Base-by-base conservation (phyloP, 768 basidiomycete genomes). In the Suillus alpinus region DNA sequence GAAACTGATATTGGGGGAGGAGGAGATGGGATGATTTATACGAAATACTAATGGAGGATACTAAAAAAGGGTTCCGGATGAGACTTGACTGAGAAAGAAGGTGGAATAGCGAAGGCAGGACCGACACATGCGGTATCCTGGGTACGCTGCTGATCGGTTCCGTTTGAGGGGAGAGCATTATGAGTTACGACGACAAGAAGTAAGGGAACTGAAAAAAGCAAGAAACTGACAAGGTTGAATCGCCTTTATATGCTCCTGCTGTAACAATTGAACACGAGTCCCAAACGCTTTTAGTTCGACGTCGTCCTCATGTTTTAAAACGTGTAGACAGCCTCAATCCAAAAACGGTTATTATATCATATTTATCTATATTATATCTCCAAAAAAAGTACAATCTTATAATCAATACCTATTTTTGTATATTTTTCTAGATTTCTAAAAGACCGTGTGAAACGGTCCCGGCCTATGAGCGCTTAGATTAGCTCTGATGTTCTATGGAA, bases 41-140 rank as follows among this genome's bases (percentile, higher is more conserved):
- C 50, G 58, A 63, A 65, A 65, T 60, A 63, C 55, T 59, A 46
- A 62, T 39, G 65, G 56, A 64, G 26, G 63, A 62, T 70, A 61
- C 73, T 65, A 71, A 72, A 75, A 65, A 71, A 68, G 75, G 72
- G 76, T 68, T 75, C 71, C 69, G 73, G 74, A 69, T 69, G 73
- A 70, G 76, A 73, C 73, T 76, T 71, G 74, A 71, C 71, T 70
- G 73, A 67, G 73, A 75, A 71, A 68, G 68, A 67, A 68, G 59
- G 59, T 58, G 65, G 51, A 59, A 62, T 68, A 67, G 68, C 67
- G 69, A 73, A 73, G 73, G 62, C 67, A 71, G 71, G 69, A 70
- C 67, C 63, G 69, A 69, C 73, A 74, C 74, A 73, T 75, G 74
- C 69, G 74, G 74, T 75, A 71, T 71, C 70, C 73, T 73, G 60